phyloP scores from a whole-genome alignment of 2,329 filamentous ascomycete species.

The Monilinia polystroma region DNA sequence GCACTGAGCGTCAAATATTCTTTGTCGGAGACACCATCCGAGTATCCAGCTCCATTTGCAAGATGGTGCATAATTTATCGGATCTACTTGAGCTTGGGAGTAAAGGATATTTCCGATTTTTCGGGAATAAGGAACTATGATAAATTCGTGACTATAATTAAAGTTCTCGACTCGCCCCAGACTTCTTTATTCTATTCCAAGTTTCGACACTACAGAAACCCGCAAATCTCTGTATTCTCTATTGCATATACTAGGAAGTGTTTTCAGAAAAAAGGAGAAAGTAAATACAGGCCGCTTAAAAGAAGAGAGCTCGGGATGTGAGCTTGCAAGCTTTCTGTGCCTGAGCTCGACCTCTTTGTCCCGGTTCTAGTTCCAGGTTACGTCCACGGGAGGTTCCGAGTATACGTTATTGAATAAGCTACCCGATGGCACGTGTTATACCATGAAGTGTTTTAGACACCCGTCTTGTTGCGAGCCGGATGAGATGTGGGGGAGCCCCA shows the following conservation, averaged over 20 bases:
- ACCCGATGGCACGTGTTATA: background rate
- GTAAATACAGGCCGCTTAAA: background rate
- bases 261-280: background rate
- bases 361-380: background rate
- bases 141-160: no score
- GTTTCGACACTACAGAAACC: background rate
- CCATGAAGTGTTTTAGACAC: background rate
- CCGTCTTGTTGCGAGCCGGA: background rate
- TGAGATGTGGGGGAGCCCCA: background rate
- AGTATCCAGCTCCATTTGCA: background rate
- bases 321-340: background rate
- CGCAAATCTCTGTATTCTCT: background rate
- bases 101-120: background rate
- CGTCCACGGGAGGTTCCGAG: background rate
- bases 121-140: background rate
- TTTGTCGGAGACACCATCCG: background rate
- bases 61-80: background rate
- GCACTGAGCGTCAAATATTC: background rate
- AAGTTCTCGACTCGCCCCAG: background rate
- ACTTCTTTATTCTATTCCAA: background rate
- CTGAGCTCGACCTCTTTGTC: background rate
- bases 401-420: background rate
- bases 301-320: background rate
- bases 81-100: background rate
- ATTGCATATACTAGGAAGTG: background rate